These are phyloP conservation scores for Beauveria sp. DNA, from an alignment of 2,329 filamentous ascomycete species.

Conservation along the genomic window DNA sequence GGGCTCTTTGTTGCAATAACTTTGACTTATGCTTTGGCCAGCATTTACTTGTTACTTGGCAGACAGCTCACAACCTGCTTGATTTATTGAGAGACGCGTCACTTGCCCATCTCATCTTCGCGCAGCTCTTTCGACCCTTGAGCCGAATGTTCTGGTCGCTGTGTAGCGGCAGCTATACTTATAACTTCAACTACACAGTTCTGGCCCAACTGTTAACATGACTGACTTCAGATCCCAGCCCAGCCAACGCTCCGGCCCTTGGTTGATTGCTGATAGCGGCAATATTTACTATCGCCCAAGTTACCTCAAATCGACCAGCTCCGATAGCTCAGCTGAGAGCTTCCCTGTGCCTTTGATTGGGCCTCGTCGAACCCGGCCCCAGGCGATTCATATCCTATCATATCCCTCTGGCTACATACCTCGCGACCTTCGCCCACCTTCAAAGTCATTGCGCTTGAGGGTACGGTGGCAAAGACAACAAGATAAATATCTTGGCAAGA, in stretches of 20 bases:
- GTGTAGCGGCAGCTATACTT: background rate
- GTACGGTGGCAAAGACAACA: background rate
- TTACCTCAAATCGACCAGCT: constrained; percentile 11
- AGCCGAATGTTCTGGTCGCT: background rate
- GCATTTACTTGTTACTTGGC: background rate
- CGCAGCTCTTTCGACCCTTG: background rate
- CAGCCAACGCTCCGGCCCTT: constrained; percentile 7
- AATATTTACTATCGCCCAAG: constrained; percentile 24
- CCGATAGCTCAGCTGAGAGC: background rate
- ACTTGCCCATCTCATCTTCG: background rate
- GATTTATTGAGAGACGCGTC: background rate
- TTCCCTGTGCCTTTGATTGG: constrained; percentile 32
- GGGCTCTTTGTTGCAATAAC: background rate
- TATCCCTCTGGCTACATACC: constrained; percentile 37
- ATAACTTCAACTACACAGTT: background rate
- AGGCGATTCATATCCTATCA: constrained; percentile 35
- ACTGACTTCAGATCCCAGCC: background rate
- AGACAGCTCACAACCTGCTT: background rate
- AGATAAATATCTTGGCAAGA: background rate
- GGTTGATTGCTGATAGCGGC: constrained; percentile 18
- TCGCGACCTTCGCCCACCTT: constrained; percentile 33
- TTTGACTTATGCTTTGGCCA: background rate
- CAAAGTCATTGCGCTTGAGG: constrained; percentile 22
- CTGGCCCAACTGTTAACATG: background rate
- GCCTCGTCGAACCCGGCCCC: constrained; percentile 30